A percentile compares a stretch with the other conserved stretches of the same genome.
Evolutionary conservation across 352 stramenopile genomes (phyloP).

Genomic region (Pythium folliculosum): DNA sequence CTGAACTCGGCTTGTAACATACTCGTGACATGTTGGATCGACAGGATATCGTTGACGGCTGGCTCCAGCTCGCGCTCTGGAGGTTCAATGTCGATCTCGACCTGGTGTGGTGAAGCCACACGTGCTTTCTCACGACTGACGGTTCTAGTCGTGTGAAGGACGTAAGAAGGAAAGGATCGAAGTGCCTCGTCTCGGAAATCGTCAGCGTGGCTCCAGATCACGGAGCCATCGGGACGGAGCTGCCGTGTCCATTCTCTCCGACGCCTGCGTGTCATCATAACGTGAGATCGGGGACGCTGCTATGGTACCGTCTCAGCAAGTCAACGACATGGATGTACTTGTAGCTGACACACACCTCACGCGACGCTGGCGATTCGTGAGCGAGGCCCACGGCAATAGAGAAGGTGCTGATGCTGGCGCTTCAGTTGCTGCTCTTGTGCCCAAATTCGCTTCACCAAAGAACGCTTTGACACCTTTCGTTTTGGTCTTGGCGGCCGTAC

Average conservation of each 20-base stretch:
- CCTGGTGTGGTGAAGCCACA: not conserved
- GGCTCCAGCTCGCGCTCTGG: not conserved
- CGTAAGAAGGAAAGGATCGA: constrained; percentile 10
- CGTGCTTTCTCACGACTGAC: not conserved
- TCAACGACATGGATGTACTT: too few relatives aligned
- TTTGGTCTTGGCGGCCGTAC: not conserved
- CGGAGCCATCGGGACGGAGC: not conserved
- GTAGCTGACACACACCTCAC: not conserved
- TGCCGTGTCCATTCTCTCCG: constrained; percentile 11
- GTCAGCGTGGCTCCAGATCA: not conserved
- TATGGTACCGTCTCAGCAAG: too few relatives aligned
- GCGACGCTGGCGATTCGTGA: constrained; percentile 14
- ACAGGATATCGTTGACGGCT: not conserved
- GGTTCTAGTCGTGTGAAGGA: not conserved
- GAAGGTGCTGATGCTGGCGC: not conserved
- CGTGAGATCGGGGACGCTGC: too few relatives aligned
- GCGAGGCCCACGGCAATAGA: not conserved
- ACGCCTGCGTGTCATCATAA: constrained; percentile 2
- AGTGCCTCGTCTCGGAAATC: not conserved
- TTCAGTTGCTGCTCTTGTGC: not conserved
- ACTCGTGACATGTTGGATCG: not conserved
- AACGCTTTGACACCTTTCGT: constrained; percentile 9
- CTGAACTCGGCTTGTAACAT: not conserved
- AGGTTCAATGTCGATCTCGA: constrained; percentile 8
- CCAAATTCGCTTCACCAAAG: not conserved